Percentiles rank a stretch among this genome's conserved stretches.
These are phyloP conservation scores for Pseudonitzschia multistriata DNA, from an alignment of 108 stramenopile species.

Conservation along the genomic window DNA sequence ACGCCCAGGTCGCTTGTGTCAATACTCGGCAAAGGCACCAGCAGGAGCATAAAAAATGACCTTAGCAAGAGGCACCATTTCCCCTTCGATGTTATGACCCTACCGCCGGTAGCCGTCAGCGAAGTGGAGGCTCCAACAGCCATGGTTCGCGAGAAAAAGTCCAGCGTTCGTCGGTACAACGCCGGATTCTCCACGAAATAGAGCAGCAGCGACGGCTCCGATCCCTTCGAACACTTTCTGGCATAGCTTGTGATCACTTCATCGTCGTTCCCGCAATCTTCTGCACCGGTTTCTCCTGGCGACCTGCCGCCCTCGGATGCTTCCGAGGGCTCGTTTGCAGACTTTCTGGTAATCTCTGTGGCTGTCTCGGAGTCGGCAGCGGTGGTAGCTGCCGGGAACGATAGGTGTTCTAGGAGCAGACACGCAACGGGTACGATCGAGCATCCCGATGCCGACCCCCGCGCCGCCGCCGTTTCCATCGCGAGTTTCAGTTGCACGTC, in stretches of 20 bases:
- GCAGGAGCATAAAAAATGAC: not conserved
- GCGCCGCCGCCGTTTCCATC: constrained; percentile 5
- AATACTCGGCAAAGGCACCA: not conserved
- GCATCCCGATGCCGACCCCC: not conserved
- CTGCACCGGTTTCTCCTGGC: not conserved
- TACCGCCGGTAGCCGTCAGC: not conserved
- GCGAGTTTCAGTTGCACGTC: constrained; percentile 52
- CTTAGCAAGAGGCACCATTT: not conserved
- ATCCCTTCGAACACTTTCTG: not conserved
- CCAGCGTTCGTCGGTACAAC: constrained; percentile 2
- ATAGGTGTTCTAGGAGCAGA: constrained; percentile 42
- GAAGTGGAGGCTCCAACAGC: not conserved
- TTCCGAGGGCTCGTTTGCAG: not conserved
- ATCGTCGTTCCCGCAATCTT: not conserved
- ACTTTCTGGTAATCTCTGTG: too few relatives aligned
- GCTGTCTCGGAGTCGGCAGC: not conserved
- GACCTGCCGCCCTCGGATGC: not conserved
- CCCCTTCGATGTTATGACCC: not conserved
- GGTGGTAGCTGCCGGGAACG: constrained; percentile 3
- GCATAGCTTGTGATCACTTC: not conserved
- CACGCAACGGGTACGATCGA: constrained; percentile 28
- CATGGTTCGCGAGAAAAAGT: constrained; percentile 8
- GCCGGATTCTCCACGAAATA: constrained; percentile 1
- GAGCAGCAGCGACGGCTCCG: not conserved
- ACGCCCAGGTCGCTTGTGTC: not conserved